phyloP scores from a whole-genome alignment of 1,139 yeast species.

The Candida frijolesensis region DNA sequence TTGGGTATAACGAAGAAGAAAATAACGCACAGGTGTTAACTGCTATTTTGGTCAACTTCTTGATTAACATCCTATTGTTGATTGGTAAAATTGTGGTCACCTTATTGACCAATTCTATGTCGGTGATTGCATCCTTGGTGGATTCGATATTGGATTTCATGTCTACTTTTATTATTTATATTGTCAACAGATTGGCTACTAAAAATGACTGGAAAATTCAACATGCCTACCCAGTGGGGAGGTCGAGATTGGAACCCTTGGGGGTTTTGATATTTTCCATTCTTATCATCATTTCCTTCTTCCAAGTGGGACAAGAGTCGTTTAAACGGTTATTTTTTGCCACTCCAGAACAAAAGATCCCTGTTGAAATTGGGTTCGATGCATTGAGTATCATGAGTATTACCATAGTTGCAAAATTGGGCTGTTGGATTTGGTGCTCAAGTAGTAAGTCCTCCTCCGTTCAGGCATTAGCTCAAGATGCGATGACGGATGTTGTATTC shows the following conservation, averaged over 20 bases:
- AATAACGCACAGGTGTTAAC: slow-evolving; percentile 48
- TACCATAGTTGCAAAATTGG: slow-evolving; percentile 62
- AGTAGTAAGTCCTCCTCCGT: slow-evolving; percentile 68
- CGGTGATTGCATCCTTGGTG: slow-evolving; percentile 76
- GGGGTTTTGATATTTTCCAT: slow-evolving; percentile 77
- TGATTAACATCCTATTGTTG: slow-evolving; percentile 59
- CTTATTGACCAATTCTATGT: slow-evolving; percentile 64
- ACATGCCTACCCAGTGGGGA: slow-evolving; percentile 64
- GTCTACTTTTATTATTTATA: slow-evolving; percentile 71
- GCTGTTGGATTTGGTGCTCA: slow-evolving; percentile 67
- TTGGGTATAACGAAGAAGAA: slow-evolving; percentile 37
- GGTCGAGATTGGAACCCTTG: slow-evolving; percentile 73
- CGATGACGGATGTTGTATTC: slow-evolving; percentile 74
- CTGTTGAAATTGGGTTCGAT: slow-evolving; percentile 54
- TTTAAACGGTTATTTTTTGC: slow-evolving; percentile 34
- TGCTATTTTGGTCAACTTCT: slow-evolving; percentile 69
- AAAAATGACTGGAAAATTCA: slow-evolving; percentile 53
- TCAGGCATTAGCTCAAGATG: slow-evolving; percentile 82
- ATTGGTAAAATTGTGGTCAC: slow-evolving; percentile 67
- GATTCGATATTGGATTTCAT: slow-evolving; percentile 76
- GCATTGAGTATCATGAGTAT: slow-evolving; percentile 61
- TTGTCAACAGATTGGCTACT: slow-evolving; percentile 62
- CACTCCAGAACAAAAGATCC: slow-evolving; percentile 31
- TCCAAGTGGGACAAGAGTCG: slow-evolving; percentile 74
- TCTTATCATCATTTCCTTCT: slow-evolving; percentile 68